Conservation (phyloP, 164 flowering plant species). For the Cinnamomum chago region DNA sequence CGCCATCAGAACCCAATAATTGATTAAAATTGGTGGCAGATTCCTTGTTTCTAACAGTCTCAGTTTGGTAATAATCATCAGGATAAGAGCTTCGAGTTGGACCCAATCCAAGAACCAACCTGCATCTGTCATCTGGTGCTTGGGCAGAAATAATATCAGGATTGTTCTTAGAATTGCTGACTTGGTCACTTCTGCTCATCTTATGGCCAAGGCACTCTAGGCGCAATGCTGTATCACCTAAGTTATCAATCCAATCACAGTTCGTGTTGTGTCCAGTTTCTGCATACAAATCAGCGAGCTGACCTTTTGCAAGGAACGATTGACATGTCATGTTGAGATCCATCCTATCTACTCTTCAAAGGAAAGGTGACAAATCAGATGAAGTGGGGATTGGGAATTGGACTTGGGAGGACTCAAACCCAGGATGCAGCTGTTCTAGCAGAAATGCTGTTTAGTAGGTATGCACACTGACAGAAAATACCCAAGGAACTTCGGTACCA, state of each 20-base stretch:
- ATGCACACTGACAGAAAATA: constrained; percentile 10
- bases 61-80: constrained; percentile 21
- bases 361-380: constrained; percentile 1
- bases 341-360: constrained; percentile 28
- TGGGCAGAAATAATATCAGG: constrained; percentile 4
- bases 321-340: constrained; percentile 35
- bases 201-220: constrained; percentile 54
- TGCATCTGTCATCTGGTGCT: constrained; percentile 64
- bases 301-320: constrained; percentile 27
- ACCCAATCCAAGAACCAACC: constrained; percentile 81
- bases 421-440: background rate
- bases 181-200: constrained; percentile 25
- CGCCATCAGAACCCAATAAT: constrained; percentile 31
- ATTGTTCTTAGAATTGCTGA: constrained; percentile 18
- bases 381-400: background rate
- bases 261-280: background rate
- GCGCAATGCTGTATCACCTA: constrained; percentile 57
- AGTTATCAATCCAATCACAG: constrained; percentile 25
- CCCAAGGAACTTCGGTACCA: constrained; percentile 14
- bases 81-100: constrained; percentile 51
- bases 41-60: constrained; percentile 27
- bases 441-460: background rate
- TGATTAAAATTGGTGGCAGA: constrained; percentile 23
- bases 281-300: constrained; percentile 5
- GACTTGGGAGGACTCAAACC: background rate